These are phyloP conservation scores for Exobasidium rhododendri DNA, from an alignment of 1,284 basidiomycete species.

Conservation along the genomic window DNA sequence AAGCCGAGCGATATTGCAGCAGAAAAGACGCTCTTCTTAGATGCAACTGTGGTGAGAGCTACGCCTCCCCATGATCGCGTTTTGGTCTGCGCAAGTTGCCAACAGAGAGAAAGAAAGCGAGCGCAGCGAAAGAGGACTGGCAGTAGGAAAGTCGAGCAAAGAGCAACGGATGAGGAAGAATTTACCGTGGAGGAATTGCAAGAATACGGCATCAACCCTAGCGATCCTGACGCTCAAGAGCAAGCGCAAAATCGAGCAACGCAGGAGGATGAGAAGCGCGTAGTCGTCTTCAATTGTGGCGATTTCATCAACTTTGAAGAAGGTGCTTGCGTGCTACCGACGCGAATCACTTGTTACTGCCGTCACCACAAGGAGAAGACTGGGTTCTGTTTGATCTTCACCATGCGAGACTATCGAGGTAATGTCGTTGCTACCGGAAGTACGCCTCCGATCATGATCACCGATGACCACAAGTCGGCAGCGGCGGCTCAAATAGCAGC, in stretches of 20 bases:
- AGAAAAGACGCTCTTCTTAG: conserved; percentile 52
- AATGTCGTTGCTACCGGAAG: conserved; percentile 77
- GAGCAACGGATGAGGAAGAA: conserved; percentile 9
- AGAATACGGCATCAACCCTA: conserved; percentile 42
- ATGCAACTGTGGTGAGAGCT: conserved; percentile 60
- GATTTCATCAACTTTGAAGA: conserved; percentile 84
- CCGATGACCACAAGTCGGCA: conserved; percentile 89
- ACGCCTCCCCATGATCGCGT: conserved; percentile 70
- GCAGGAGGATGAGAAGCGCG: conserved; percentile 51
- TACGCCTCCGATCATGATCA: conserved; percentile 86
- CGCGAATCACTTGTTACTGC: conserved; percentile 97
- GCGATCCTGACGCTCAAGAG: conserved; percentile 34
- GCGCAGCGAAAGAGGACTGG: conserved; percentile 45
- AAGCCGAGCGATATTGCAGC: conserved; percentile 44
- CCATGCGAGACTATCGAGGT: conserved; percentile 76
- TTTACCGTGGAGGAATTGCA: conserved; percentile 42
- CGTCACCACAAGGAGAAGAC: conserved; percentile 96
- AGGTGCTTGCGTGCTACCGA: conserved; percentile 82
- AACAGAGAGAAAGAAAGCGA: conserved; percentile 62
- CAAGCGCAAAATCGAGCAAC: conserved; percentile 36
- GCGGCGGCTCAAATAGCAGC: conserved; percentile 37
- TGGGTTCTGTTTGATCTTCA: conserved; percentile 88
- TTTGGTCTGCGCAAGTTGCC: conserved; percentile 65
- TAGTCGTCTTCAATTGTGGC: conserved; percentile 76
- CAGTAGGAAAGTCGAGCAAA: conserved; percentile 21